Base-by-base conservation (phyloP, 345 rosid species). In the Luvunga scandens region DNA sequence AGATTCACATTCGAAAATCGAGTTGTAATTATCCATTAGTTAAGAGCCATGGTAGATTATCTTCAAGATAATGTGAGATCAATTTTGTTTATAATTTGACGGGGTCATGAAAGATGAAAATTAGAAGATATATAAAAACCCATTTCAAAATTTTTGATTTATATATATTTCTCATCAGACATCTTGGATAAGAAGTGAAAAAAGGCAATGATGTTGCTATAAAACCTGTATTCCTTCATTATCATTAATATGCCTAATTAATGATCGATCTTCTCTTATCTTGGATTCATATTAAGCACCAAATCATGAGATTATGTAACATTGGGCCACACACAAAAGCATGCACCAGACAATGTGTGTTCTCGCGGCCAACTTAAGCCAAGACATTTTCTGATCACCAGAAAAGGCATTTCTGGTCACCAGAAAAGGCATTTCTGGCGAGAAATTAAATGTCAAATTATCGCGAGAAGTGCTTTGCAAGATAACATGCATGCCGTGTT, bases 351-450 rank as follows among this genome's bases (percentile, higher is more conserved):
- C 72, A 83, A 27, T 53, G 78, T 69, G 70, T 57, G 31, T n/a
- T 66, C 72, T 81, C 69, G 86, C 72, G 27, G 72, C 82, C 85
- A 78, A 30, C 75, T 36, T 60, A 78, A 79, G 85, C 76, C 50
- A 79, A 71, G 25, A 73, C 78, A 70, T 38, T 76, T 57, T 38
- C 81, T 59, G 74, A 30, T 53, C 59, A 24, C 3, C 62, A 60
- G 45, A 3, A 53, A 57, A 56, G 16, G 25, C 13, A 9, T 75
- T 75, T 30, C 69, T 48, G 7, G 30, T 53, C 59, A 24, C 3
- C 62, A 60, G 45, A 3, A 53, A 57, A 56, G 16, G 25, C 13
- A 9, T 75, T 75, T 30, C 69, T 48, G 7, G 30, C 25, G 28
- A 42, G 24, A 38, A 72, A 83, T 7, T 45, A 7, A 19, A 25